Base-by-base conservation (phyloP, 2,329 filamentous ascomycete species). In the Ceratocystis variospora region DNA sequence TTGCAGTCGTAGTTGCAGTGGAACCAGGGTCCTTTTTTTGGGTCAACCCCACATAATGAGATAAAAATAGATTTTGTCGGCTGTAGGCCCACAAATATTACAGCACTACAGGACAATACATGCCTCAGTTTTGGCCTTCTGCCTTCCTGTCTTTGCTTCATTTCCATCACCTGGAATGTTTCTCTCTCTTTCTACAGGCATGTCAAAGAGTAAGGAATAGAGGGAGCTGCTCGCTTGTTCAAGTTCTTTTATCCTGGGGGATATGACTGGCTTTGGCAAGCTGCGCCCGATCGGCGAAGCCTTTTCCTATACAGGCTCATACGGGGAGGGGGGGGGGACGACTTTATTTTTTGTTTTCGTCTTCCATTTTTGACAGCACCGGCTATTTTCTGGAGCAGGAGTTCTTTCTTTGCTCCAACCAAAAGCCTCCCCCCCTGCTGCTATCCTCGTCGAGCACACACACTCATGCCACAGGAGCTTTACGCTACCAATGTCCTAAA, bases 41-140 rank as follows among this genome's bases (percentile, higher is more conserved):
- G 53, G 3, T 5, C 19, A 19, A 53, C 19, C 22, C 55, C 55
- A 59, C 28, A 37, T 48, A 37, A 37, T n/a, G 62, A 5, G 28
- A n/a, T 48, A 63, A 53, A 63, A 63, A 63, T 63, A 63, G 62
- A 63, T 63, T 53, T 41, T 28, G 6, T 50, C 17, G 45, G 28
- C n/a, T 46, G 59, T 44, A 1, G 15, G 7, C 15, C n/a, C n/a
- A 45, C n/a, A 25, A 28, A 45, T 10, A 25, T 45, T n/a, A 10
- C 19, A 8, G 8, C 22, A 55, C 57, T 41, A 41, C 19, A 41
- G 17, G 59, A n/a, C 46, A 48, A 48, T 61, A 61, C 25, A 33
- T 33, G 19, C 57, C 15, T 19, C n/a, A 2, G 4, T 61, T 37
- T 28, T 33, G 15, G 37, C 57, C 12, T 61, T 28, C 50, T 25